Evolutionary conservation across 495 filamentous ascomycete genomes (phyloP), one percentile per base, ranked within the genome.

Genomic region (Neurospora sp.): DNA sequence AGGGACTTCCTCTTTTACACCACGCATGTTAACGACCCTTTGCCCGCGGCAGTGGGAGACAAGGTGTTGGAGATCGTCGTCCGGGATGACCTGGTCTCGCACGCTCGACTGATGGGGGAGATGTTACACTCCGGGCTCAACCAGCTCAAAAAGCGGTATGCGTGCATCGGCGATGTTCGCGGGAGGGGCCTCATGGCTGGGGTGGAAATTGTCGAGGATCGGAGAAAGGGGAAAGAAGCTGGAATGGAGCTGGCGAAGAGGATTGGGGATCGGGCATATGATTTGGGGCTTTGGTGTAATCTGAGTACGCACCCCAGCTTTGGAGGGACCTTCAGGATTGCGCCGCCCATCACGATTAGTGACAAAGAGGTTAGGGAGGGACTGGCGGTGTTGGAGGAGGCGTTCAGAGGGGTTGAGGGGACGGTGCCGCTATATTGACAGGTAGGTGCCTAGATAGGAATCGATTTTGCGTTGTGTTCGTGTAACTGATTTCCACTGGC

Each of bases 61-160:
- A 88, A 88, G 73, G 86, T 88, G 10, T 79, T 89, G 1, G 86
- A 88, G 72, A 85, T 89, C 48, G 85, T 88, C 0, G 79, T 85
- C 18, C 82, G 87, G 0, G 88, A 89, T 71, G 73, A 81, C 39
- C 71, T 88, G 39, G 83, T 84, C 27, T 59, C 80, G 37, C 79
- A 79, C 8, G 79, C 87, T 2, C 46, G 77, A 3, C 78, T 78
- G 48, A 80, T 81, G 2, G 87, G 87, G 9, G 77, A 74, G 3
- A 76, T 82, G 22, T 77, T 88, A 0, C 82, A 82, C 16, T 77
- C 76, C 3, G 84, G 85, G 3, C 80, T 88, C 3, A 53, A 76
- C n/a, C 74, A 74, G 31, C 75, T 89, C 4, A 76, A 84, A 69
- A 38, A 75, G 39, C 84, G 84, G 68, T 87, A 87, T 74, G 83